phyloP scores from a whole-genome alignment of 2,329 filamentous ascomycete species.

The Stachybotrys echinatus region DNA sequence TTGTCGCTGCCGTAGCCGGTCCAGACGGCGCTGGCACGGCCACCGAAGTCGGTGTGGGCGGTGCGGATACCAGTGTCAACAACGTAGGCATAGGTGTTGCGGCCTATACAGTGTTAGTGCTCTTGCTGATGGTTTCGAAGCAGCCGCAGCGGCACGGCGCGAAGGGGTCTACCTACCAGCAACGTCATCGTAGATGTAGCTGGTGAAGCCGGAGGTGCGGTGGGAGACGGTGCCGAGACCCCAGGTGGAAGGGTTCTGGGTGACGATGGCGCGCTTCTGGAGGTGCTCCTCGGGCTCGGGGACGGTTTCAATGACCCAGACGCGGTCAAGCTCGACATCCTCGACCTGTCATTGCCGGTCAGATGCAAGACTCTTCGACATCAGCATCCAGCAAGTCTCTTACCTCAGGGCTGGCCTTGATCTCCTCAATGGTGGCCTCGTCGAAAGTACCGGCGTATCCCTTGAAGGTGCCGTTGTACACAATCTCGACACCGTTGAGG shows the following conservation, averaged over 20 bases:
- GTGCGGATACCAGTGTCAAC: conserved; percentile 57
- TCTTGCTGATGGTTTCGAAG: no score
- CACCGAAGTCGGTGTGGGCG: conserved; percentile 48
- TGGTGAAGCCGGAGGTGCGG: conserved; percentile 15
- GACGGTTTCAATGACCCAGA: conserved; percentile 20
- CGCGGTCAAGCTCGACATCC: conserved; percentile 20
- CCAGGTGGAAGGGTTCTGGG: conserved; percentile 23
- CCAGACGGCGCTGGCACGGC: conserved; percentile 35
- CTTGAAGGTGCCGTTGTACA: conserved; percentile 24
- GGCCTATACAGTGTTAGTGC: conserved; percentile 2
- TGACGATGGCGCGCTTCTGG: conserved; percentile 19
- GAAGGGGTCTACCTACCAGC: conserved; percentile 26
- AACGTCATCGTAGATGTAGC: conserved; percentile 45
- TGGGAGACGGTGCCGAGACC: conserved; percentile 27
- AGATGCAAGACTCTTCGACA: neutral
- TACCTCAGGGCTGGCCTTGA: conserved; percentile 36
- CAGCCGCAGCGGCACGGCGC: no score
- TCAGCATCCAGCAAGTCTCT: conserved; percentile 15
- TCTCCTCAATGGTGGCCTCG: conserved; percentile 30
- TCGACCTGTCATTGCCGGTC: conserved; percentile 16
- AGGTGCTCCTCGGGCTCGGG: conserved; percentile 11
- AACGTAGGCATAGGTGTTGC: conserved; percentile 51
- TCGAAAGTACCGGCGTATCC: conserved; percentile 41
- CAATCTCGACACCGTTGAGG: conserved; percentile 26
- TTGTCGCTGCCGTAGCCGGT: conserved; percentile 18